These are phyloP conservation scores for Volvariella volvacea DNA, from an alignment of 1,284 basidiomycete species.

Conservation along the genomic window DNA sequence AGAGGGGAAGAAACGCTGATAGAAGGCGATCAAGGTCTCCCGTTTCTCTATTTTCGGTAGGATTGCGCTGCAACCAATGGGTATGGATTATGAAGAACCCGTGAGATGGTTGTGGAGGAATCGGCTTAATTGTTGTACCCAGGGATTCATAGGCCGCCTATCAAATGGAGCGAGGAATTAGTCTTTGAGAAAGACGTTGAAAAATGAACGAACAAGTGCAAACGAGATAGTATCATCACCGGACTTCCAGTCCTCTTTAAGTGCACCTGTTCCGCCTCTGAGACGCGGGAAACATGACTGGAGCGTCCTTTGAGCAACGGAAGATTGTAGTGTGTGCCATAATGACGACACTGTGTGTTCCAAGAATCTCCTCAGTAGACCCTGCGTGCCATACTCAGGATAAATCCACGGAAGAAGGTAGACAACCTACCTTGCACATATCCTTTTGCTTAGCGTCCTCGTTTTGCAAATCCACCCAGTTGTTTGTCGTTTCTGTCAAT, in stretches of 20 bases:
- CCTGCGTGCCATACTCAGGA: no score
- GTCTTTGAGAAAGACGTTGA: not conserved
- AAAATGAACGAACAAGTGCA: no score
- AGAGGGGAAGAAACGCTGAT: slow-evolving; percentile 1
- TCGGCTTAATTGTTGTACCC: not conserved
- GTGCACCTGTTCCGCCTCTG: slow-evolving; percentile 19
- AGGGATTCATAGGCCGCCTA: slow-evolving; percentile 2
- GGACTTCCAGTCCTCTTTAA: slow-evolving; percentile 27
- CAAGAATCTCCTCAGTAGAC: no score
- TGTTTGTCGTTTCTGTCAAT: slow-evolving; percentile 20
- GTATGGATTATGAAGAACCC: slow-evolving; percentile 2
- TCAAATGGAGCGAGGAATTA: not conserved
- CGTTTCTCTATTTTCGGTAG: not conserved
- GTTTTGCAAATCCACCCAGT: slow-evolving; percentile 23
- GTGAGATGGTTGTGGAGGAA: not conserved
- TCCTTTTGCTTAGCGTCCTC: slow-evolving; percentile 14
- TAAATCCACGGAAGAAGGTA: not conserved
- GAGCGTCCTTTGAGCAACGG: slow-evolving; percentile 23
- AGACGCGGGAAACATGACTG: slow-evolving; percentile 39
- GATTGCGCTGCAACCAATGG: not conserved
- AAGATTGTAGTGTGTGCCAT: no score
- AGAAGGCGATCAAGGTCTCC: not conserved
- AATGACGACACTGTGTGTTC: no score
- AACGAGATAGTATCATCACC: slow-evolving; percentile 29
- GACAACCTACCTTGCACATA: slow-evolving; percentile 20